Evolutionary conservation across 768 basidiomycete species (phyloP), one percentile per base, ranked within the genome.

Genomic region (Dacryopinax primogenitus): DNA sequence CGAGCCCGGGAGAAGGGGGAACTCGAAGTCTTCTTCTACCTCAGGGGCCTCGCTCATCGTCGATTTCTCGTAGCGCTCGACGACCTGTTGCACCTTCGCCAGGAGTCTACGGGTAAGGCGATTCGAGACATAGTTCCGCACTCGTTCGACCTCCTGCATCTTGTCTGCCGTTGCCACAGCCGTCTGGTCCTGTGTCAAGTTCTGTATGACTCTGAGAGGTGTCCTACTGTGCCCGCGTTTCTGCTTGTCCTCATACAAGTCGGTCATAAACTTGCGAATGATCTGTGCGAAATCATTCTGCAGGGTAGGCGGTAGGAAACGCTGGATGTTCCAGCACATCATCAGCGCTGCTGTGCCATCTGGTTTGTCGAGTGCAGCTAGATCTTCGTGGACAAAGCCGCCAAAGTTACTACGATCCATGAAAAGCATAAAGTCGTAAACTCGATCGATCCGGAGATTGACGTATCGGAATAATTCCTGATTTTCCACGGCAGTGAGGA

Each of bases 391-490:
- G n/a, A 92, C 82, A 64, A 98, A 81, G 1, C 90, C 93, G 18
- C 88, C 91, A 72, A 87, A 84, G 74, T 98, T 99, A 32, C 92
- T 90, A 13, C 85, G 80, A 75, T 99, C 96, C 92, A 98, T 92
- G 81, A 91, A 95, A 30, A 97, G 78, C 9, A 98, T 77, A 72
- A 90, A 92, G 76, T 98, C 92, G 77, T 94, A 99, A 77, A 88
- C 96, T 3, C 87, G 83, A 30, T 89, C 86, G 21, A 92, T 88
- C 47, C 87, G 81, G 66, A 99, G 82, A 72, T 87, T 87, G 32
- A 98, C 80, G 67, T 96, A 92, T 70, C 94, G 88, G 80, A 99
- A 99, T 15, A 99, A 80, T 68, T 98, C 95, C 71, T 97, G 88
- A 2, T 91, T 87, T 28, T 87, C 95, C 68, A 95, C 90, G 0